Evolutionary conservation across 2,329 filamentous ascomycete genomes (phyloP), one percentile per base, ranked within the genome.

Genomic region (Apiospora koreana): DNA sequence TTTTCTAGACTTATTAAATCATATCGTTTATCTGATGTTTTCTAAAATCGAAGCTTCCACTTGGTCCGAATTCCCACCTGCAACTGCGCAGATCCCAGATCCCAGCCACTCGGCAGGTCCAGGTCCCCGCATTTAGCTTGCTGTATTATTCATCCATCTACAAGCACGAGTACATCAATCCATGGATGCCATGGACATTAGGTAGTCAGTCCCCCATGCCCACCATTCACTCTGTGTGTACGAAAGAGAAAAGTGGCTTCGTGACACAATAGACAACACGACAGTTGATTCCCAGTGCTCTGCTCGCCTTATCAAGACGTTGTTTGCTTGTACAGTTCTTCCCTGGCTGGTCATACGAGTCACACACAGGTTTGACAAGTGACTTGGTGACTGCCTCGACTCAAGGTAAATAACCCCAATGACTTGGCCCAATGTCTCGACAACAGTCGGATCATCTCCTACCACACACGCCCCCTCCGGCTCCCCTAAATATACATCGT

Each of bases 11-110:
- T 25, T 14, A 3, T 2, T 58, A 3, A 62, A 8, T 16, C 16
- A 58, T n/a, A 35, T 58, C 50, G 16, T 58, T n/a, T 35, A 58
- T 58, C 50, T 58, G 50, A 58, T 58, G 50, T 50, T 58, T 50
- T n/a, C n/a, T n/a, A n/a, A n/a, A n/a, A n/a, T 31, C 48, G 28
- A 31, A 31, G 48, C 48, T 31, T 54, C 48, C 48, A n/a, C n/a
- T n/a, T n/a, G n/a, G n/a, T n/a, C n/a, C n/a, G n/a, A 28, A 31
- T 31, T 31, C 12, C 48, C 48, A 54, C 48, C 48, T 6, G 25
- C 48, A 28, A 31, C 48, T 31, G 48, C 25, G 14, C 48, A 54
- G 48, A 54, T n/a, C n/a, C n/a, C n/a, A n/a, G n/a, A n/a, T 58
- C 50, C 50, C 50, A 58, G 28, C 28, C 48, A 31, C 48, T 31